Percentiles rank a stretch among this genome's conserved stretches.
Conservation (phyloP, 2,329 filamentous ascomycete species). For the Ilyonectria robusta region DNA sequence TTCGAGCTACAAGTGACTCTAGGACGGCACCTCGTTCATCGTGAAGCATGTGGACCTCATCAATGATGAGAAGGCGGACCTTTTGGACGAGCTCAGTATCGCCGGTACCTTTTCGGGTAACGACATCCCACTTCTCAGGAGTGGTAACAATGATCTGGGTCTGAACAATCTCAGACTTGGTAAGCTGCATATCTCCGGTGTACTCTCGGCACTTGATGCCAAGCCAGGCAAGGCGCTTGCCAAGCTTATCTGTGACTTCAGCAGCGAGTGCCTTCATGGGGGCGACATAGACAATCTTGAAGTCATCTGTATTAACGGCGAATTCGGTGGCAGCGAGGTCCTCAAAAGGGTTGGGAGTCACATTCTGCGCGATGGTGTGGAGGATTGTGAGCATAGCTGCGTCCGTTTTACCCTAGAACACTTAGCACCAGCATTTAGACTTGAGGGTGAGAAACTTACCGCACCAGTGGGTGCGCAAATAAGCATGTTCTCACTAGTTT, state of each 20-base stretch:
- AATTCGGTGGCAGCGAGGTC: conserved; percentile 82
- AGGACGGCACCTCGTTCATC: conserved; percentile 97
- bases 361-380: conserved; percentile 90
- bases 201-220: conserved; percentile 93
- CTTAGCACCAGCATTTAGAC: conserved; percentile 32
- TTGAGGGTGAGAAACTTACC: conserved; percentile 58
- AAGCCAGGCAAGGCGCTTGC: conserved; percentile 92
- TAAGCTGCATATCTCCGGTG: conserved; percentile 98
- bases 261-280: conserved; percentile 99
- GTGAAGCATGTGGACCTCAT: conserved; percentile 99
- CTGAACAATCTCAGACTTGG: conserved; percentile 93
- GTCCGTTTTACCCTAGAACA: conserved; percentile 87
- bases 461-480: conserved; percentile 98
- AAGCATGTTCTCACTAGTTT: conserved; percentile 97
- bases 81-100: conserved; percentile 99
- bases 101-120: conserved; percentile 95
- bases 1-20: conserved; percentile 94
- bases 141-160: conserved; percentile 99
- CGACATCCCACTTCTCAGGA: conserved; percentile 99
- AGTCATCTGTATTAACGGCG: conserved; percentile 85
- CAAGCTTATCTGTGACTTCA: conserved; percentile 94
- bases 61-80: conserved; percentile 94
- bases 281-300: conserved; percentile 98
- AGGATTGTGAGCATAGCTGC: conserved; percentile 97
- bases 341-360: conserved; percentile 83